Percentiles rank a stretch among this genome's conserved stretches.
Conservation (phyloP, 1,284 basidiomycete species). For the Termitomyces sp. region DNA sequence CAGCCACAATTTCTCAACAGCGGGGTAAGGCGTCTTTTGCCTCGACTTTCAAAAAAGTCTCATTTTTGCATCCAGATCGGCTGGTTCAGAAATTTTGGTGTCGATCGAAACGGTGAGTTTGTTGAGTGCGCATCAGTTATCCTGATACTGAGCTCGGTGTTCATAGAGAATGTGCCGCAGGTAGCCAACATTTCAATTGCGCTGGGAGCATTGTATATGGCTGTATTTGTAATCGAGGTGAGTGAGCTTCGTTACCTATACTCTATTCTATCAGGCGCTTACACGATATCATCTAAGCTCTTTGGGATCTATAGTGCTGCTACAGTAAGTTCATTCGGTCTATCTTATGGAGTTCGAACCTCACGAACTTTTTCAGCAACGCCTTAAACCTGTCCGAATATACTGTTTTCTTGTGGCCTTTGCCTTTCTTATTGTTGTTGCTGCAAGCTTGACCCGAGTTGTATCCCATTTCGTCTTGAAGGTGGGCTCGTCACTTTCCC, state of each 20-base stretch:
- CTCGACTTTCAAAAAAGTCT: not conserved
- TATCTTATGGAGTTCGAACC: not conserved
- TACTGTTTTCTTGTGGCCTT: slow-evolving; percentile 52
- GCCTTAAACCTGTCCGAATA: slow-evolving; percentile 44
- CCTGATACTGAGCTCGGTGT: not conserved
- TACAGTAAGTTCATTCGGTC: slow-evolving; percentile 39
- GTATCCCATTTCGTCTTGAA: slow-evolving; percentile 69
- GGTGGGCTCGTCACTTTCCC: slow-evolving; percentile 26
- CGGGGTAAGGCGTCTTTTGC: slow-evolving; percentile 37
- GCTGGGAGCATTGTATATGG: slow-evolving; percentile 32
- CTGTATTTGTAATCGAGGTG: slow-evolving; percentile 46
- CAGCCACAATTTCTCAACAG: slow-evolving; percentile 26
- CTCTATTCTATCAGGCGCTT: not conserved
- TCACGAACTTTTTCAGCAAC: slow-evolving; percentile 46
- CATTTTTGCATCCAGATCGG: slow-evolving; percentile 39
- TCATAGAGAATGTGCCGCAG: slow-evolving; percentile 33
- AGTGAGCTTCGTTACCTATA: slow-evolving; percentile 19
- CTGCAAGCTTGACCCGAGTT: slow-evolving; percentile 49
- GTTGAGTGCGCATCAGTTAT: not conserved
- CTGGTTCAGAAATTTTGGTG: slow-evolving; percentile 48
- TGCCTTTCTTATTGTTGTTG: slow-evolving; percentile 50
- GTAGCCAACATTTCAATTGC: slow-evolving; percentile 29
- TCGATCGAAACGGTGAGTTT: slow-evolving; percentile 44
- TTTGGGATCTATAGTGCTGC: slow-evolving; percentile 51
- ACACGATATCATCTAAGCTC: not conserved